These are phyloP conservation scores for Penicillium sp. DNA, from an alignment of 2,329 filamentous ascomycete species.

Conservation along the genomic window DNA sequence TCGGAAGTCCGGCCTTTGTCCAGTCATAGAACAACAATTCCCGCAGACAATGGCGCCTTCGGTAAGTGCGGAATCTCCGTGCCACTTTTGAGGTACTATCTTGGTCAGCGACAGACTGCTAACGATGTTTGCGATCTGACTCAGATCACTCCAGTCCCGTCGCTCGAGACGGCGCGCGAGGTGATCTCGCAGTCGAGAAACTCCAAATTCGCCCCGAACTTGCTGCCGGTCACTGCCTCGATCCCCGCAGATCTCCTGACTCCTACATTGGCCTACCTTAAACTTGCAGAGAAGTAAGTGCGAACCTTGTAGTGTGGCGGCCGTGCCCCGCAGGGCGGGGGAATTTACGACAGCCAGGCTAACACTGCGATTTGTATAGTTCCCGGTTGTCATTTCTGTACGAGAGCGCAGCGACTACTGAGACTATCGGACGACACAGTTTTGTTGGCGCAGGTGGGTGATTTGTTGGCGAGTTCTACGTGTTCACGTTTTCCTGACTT, in stretches of 20 bases:
- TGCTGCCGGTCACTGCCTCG: slow-evolving; percentile 79
- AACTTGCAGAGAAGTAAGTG: slow-evolving; percentile 73
- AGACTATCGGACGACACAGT: slow-evolving; percentile 91
- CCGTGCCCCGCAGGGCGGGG: slow-evolving; percentile 1
- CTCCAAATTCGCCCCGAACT: slow-evolving; percentile 65
- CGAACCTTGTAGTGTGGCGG: neutral
- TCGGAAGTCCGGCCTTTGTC: neutral
- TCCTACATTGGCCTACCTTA: slow-evolving; percentile 92
- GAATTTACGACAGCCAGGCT: slow-evolving; percentile 10
- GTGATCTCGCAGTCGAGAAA: slow-evolving; percentile 55
- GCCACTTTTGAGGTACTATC: neutral
- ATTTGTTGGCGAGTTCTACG: neutral
- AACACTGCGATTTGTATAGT: slow-evolving; percentile 23
- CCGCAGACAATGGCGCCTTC: slow-evolving; percentile 27
- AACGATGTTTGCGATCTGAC: slow-evolving; percentile 14
- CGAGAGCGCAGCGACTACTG: slow-evolving; percentile 87
- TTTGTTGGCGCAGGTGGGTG: slow-evolving; percentile 77
- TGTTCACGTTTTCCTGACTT: slow-evolving; percentile 5
- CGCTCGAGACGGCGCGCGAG: slow-evolving; percentile 60
- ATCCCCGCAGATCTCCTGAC: slow-evolving; percentile 92
- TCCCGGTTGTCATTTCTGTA: slow-evolving; percentile 90
- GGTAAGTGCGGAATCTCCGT: slow-evolving; percentile 20
- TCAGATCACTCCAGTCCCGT: slow-evolving; percentile 58
- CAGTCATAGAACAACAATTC: slow-evolving; percentile 1
- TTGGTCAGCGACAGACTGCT: slow-evolving; percentile 4